Evolutionary conservation across 768 basidiomycete species (phyloP), one percentile per base, ranked within the genome.

Genomic region (Neoboletus magnificus): DNA sequence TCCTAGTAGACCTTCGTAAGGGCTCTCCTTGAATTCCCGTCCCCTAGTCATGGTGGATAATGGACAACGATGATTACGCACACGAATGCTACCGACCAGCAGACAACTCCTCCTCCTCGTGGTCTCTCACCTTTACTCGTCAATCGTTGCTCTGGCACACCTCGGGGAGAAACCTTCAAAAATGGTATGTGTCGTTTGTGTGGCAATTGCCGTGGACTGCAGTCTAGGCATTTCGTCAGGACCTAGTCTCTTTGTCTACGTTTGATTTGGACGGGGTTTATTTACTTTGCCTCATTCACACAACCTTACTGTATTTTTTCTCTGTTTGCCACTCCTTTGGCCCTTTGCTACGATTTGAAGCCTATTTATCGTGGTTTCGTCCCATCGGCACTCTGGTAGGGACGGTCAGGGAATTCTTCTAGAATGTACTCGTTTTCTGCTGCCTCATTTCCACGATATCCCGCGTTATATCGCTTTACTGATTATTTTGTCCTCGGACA

Each of bases 121-220:
- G 8, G 20, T 9, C 30, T 44, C n/a, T 35, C 37, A 3, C 16
- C 54, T 20, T n/a, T 47, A 27, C 15, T 25, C 11, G n/a, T 13
- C 20, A 18, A 40, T 20, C 43, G 4, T 35, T 37, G 36, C 8
- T 20, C 44, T 43, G 39, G 10, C 20, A 2, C 23, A 32, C 41
- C 32, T 25, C 44, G 44, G 18, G 47, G 23, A 47, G 48, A 40
- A 27, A 23, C 37, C 36, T 41, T 52, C 49, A 47, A 55, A 59
- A 62, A 54, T 48, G 62, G 62, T 64, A 60, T 62, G 62, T 62
- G 44, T 59, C 54, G 45, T 55, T 54, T 47, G 40, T 49, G 45
- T 57, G 45, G 57, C 22, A 56, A 56, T 50, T 43, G 12, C 42
- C 50, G 33, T 48, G 47, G 23, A 36, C 33, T 22, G 36, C 42